These are phyloP conservation scores for Ogataea pilisensis DNA, from an alignment of 805 yeast genomes.

Conservation along the genomic window DNA sequence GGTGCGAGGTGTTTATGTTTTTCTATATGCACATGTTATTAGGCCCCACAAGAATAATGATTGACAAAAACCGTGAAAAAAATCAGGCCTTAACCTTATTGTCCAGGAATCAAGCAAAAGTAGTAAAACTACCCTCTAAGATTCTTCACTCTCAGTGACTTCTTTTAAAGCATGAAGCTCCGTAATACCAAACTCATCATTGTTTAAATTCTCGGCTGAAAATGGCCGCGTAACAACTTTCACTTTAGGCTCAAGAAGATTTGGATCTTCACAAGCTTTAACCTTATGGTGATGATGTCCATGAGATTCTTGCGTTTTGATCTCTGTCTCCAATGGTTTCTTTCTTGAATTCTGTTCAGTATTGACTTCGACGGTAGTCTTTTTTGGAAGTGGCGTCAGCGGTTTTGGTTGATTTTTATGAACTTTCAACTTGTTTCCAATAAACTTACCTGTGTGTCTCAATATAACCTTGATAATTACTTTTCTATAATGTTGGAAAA, in stretches of 20 bases:
- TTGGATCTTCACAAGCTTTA: conserved; percentile 18
- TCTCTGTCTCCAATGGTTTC: neutral
- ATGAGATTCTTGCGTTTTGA: neutral
- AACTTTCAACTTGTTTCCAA: conserved; percentile 63
- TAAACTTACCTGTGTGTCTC: conserved; percentile 68
- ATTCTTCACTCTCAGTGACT: too few relatives aligned
- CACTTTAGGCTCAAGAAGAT: conserved; percentile 17
- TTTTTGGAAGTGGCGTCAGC: neutral
- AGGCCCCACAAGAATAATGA: too few relatives aligned
- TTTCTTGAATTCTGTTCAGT: conserved; percentile 8
- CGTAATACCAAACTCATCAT: neutral
- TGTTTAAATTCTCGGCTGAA: neutral
- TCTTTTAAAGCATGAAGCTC: too few relatives aligned
- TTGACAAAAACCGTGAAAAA: too few relatives aligned
- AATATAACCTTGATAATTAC: conserved; percentile 52
- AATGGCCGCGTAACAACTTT: neutral
- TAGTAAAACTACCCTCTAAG: too few relatives aligned
- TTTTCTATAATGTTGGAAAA: conserved; percentile 57
- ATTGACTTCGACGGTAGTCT: conserved; percentile 1
- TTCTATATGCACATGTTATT: too few relatives aligned
- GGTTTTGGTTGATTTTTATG: conserved; percentile 6
- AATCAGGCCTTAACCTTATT: too few relatives aligned
- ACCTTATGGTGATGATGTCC: neutral
- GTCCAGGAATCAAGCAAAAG: too few relatives aligned
- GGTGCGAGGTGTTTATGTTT: too few relatives aligned